phyloP scores from a whole-genome alignment of 805 yeast genomes.

The Saccharomyces jurei region DNA sequence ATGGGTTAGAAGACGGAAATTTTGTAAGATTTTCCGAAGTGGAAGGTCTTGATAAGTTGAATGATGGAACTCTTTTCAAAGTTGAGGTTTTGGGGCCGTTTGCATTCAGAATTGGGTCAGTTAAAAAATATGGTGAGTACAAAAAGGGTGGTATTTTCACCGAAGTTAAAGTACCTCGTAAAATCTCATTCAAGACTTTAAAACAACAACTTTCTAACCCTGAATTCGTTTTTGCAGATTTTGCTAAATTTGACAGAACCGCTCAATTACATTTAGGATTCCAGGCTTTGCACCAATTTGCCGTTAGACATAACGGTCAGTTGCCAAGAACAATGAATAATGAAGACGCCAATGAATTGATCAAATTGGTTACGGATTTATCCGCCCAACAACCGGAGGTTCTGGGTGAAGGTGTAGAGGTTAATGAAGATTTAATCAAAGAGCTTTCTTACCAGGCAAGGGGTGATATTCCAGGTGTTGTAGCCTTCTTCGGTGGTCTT shows the following conservation, averaged over 20 bases:
- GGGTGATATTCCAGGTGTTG: conserved; percentile 86
- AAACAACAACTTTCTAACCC: conserved; percentile 63
- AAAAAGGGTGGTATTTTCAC: conserved; percentile 82
- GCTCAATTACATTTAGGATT: conserved; percentile 85
- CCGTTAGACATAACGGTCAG: conserved; percentile 47
- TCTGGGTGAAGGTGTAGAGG: conserved; percentile 43
- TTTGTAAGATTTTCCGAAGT: conserved; percentile 81
- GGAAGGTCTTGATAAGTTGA: conserved; percentile 65
- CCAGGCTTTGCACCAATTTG: conserved; percentile 78
- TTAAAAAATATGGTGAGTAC: conserved; percentile 54
- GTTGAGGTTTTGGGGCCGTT: conserved; percentile 90
- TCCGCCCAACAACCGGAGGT: conserved; percentile 45
- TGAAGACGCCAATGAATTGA: conserved; percentile 63
- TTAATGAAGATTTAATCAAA: conserved; percentile 57
- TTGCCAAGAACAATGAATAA: conserved; percentile 73
- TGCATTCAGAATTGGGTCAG: conserved; percentile 65
- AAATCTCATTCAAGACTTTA: conserved; percentile 55
- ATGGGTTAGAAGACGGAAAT: conserved; percentile 88
- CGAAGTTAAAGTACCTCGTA: conserved; percentile 80
- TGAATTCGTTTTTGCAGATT: conserved; percentile 74
- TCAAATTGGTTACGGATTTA: conserved; percentile 52
- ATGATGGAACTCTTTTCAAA: conserved; percentile 65
- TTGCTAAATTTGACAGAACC: conserved; percentile 90
- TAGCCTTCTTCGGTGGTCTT: conserved; percentile 87
- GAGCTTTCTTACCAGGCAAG: conserved; percentile 78